Percentiles rank a stretch among this genome's conserved stretches.
phyloP scores from a whole-genome alignment of 768 basidiomycete species.

The Brasilioporus rufonigricans region DNA sequence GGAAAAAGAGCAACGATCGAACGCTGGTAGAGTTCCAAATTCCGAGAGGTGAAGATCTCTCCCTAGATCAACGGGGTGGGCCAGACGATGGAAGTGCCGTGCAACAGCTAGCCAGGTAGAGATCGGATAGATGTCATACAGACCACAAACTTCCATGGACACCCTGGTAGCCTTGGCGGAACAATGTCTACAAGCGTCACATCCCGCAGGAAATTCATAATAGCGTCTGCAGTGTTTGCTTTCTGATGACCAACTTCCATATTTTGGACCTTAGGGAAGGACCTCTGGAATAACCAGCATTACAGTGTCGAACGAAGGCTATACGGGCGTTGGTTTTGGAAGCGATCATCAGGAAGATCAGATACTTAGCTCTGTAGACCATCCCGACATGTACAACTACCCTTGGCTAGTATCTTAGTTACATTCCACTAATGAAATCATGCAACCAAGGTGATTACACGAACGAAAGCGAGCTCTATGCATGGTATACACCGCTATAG shows the following conservation, averaged over 20 bases:
- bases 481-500: constrained; percentile 24
- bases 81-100: constrained; percentile 86
- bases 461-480: constrained; percentile 13
- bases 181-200: constrained; percentile 71
- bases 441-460: not conserved
- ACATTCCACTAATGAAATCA: too few relatives aligned
- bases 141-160: constrained; percentile 75
- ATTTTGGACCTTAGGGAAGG: constrained; percentile 78
- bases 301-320: constrained; percentile 88
- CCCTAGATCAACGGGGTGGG: constrained; percentile 94
- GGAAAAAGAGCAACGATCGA: too few relatives aligned
- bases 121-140: constrained; percentile 25
- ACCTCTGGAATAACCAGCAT: constrained; percentile 89
- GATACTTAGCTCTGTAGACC: too few relatives aligned
- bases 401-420: too few relatives aligned
- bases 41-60: constrained; percentile 82
- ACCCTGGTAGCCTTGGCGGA: constrained; percentile 62
- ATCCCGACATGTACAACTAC: too few relatives aligned
- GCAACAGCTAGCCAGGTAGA: not conserved
- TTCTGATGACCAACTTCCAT: constrained; percentile 67
- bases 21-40: constrained; percentile 92
- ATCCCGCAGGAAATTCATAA: constrained; percentile 72
- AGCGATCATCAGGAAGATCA: too few relatives aligned
- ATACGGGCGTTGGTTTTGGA: constrained; percentile 9
- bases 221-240: constrained; percentile 60